Base-by-base conservation (phyloP, 1,284 basidiomycete species). In the Sporisorium scitamineum region DNA sequence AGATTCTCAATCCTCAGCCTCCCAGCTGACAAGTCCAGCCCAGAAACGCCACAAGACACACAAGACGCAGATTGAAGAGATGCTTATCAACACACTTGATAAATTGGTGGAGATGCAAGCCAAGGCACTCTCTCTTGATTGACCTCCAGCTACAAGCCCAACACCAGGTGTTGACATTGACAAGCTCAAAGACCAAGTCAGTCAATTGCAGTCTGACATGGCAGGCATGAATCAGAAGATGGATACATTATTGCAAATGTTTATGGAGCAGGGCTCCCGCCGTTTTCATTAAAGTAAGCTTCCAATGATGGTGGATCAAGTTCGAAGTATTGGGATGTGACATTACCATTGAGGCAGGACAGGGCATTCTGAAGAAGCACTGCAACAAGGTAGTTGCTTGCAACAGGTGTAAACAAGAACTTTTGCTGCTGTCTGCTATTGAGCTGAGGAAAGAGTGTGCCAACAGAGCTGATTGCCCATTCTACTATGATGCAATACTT, bases 381-480 rank as follows among this genome's bases (percentile, higher is more conserved):
- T 6, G 22, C 44, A 47, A 47, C 44, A 22, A 47, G 44, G 44
- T 47, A 47, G 44, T 47, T 22, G 8, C n/a, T 6, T 2, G 44
- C 44, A 16, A 34, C 32, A 11, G 32, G 32, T 8, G 32, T 34
- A 8, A 34, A 34, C 14, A 34, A 13, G 32, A 34, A 47, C 44
- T 47, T 47, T 47, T 47, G 44, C 44, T 47, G 44, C n/a, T 47
- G 44, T 27, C 24, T 7, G 44, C 26, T 47, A 22, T 47, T 47
- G 44, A 47, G 44, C 6, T 22, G 7, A 8, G 44, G 44, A 22
- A 47, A 47, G 24, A 47, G 44, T 22, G 22, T 27, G 10, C 44
- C 44, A 27, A 47, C 13, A 8, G 44, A 26, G 44, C 44, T 22
- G 26, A 47, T 47, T 14, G 44, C 44, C 44, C 44, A 47, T 14